phyloP scores from a whole-genome alignment of 1,139 yeast species.

The Geotrichum phurueaensis region DNA sequence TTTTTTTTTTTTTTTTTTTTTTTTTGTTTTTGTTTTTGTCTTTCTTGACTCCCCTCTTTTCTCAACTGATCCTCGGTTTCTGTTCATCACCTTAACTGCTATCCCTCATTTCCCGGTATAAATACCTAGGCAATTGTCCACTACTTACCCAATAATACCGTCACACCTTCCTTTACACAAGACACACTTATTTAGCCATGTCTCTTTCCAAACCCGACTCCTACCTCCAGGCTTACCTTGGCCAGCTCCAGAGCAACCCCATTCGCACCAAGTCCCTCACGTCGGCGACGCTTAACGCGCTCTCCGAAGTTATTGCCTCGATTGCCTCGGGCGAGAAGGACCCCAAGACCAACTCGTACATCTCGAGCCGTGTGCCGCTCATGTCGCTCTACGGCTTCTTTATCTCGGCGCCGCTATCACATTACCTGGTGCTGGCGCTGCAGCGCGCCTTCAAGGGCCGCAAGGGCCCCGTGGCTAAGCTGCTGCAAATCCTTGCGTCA shows the following conservation, averaged over 20 bases:
- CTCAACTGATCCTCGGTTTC: too few relatives aligned
- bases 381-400: slow-evolving; percentile 71
- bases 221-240: slow-evolving; percentile 23
- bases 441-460: slow-evolving; percentile 36
- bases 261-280: slow-evolving; percentile 37
- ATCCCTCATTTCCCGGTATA: too few relatives aligned
- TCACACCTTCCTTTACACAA: not conserved
- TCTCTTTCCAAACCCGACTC: slow-evolving; percentile 1
- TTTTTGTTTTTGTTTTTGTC: too few relatives aligned
- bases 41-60: too few relatives aligned
- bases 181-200: not conserved
- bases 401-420: slow-evolving; percentile 70
- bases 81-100: too few relatives aligned
- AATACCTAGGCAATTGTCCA: too few relatives aligned
- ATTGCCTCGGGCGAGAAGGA: slow-evolving; percentile 37
- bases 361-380: slow-evolving; percentile 45
- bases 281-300: slow-evolving; percentile 36
- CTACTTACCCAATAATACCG: not conserved
- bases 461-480: slow-evolving; percentile 36
- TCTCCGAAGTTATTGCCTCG: slow-evolving; percentile 37
- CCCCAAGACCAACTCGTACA: slow-evolving; percentile 33
- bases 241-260: slow-evolving; percentile 29
- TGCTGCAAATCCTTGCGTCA: slow-evolving; percentile 56
- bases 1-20: too few relatives aligned
- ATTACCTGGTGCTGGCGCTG: slow-evolving; percentile 39